Evolutionary conservation across 108 stramenopile genomes (phyloP), one percentile per base, ranked within the genome.

Genomic region (Nitzschia inconspicua): DNA sequence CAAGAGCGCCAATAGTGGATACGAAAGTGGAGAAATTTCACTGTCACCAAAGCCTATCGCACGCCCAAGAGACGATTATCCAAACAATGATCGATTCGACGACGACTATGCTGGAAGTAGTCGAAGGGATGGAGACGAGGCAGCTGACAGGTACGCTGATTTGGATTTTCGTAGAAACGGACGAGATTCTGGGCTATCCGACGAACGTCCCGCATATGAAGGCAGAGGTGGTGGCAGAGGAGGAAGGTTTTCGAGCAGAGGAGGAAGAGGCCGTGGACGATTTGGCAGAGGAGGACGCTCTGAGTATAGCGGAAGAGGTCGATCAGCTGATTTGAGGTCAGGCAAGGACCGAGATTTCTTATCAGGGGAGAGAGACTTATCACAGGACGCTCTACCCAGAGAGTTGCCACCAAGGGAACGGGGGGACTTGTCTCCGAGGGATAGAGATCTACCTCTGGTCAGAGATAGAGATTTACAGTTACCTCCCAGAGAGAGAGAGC

Each of bases 11-110:
- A 35, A 54, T 9, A 57, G 56, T 57, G 65, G 65, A 14, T 66
- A 66, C 36, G 65, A 66, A 35, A 66, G 65, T 47, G 65, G 65
- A 26, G 65, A 66, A 39, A 47, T 66, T 8, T 56, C 55, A 44
- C 64, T 54, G 44, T 25, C 35, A 23, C 55, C 42, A 24, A 55
- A 55, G 6, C 65, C 65, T 16, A 13, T 65, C 7, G 53, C 27
- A 7, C 57, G 44, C 31, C 57, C 30, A n/a, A 42, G 44, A 18
- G n/a, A 40, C n/a, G 22, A 18, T 16, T 7, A 44, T 16, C 22
- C 1, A 18, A 8, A 37, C 36, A 37, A 27, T 27, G 9, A 10
- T 47, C 22, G 47, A 47, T 47, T 19, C 46, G 19, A 19, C 46
- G 19, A 20, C n/a, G 40, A 28, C 31, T n/a, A 56, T 31, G 23